Base-by-base conservation (phyloP, 192 early-diverging fungal species). In the Linnemannia hyalina region DNA sequence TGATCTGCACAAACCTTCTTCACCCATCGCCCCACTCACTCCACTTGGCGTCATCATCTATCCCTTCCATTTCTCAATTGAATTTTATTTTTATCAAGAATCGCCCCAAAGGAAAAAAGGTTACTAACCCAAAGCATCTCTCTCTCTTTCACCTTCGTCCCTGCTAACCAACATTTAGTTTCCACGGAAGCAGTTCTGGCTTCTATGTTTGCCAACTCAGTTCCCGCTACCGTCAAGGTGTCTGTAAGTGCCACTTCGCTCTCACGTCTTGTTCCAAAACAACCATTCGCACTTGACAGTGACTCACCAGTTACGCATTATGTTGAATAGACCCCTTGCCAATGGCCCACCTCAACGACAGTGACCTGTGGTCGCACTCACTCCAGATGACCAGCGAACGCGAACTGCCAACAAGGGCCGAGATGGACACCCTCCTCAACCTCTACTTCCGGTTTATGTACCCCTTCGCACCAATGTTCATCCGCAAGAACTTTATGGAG, bases 181-280 rank as follows among this genome's bases (percentile, higher is more conserved):
- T 93, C 76, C 89, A 93, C 55, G 95, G 95, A 36, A 91, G 92
- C 68, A 92, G 93, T 65, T 94, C 93, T 46, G 95, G 95, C 22
- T 90, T 93, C 78, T 94, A 94, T 83, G 82, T 95, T 9, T 88
- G 94, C 44, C 92, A 92, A 78, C 90, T 92, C 49, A 94, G 90
- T 74, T 77, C 91, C 35, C 77, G 75, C 8, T 92, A 87, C 52
- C 91, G 92, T 20, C 75, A 91, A 68, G 91, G 89, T 23, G 70
- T 74, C 15, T 75, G 74, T 75, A 75, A 55, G 74, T 75, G 4
- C 72, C 10, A 23, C 20, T 41, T 42, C 7, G 20, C 2, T 49
- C 29, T 29, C n/a, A 15, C 72, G 3, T 71, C 46, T 52, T 49
- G 41, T 4, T 23, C 5, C 6, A 38, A 38, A 23, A 0, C 6